Evolutionary conservation across 768 basidiomycete species (phyloP).

Genomic region (Termitomyces sp.): DNA sequence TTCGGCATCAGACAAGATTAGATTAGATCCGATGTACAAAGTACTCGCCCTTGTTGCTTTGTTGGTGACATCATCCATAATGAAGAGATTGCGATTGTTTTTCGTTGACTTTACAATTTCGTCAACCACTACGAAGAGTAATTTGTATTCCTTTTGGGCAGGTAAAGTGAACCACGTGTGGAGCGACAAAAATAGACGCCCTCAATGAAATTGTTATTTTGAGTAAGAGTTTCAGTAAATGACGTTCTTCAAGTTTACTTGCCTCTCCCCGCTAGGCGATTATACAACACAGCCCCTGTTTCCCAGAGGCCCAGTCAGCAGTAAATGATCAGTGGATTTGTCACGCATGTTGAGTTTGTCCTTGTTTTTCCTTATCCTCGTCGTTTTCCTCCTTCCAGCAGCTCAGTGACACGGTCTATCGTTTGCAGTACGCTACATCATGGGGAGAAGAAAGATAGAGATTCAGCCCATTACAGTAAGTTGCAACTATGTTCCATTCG

Average conservation of each 20-base stretch:
- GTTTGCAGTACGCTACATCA: background rate
- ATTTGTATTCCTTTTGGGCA: background rate
- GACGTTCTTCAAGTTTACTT: background rate
- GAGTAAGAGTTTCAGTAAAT: background rate
- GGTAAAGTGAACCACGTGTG: background rate
- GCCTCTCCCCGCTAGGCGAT: background rate
- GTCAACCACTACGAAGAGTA: no score
- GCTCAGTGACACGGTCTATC: background rate
- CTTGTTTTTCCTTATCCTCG: constrained; percentile 6
- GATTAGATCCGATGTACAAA: no score
- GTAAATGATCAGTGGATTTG: constrained; percentile 5
- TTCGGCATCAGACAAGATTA: no score
- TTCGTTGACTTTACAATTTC: no score
- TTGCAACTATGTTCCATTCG: background rate
- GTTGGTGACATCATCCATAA: no score
- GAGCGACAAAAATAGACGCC: background rate
- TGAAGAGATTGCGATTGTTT: no score
- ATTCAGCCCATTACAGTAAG: constrained; percentile 16
- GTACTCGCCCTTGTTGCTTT: no score
- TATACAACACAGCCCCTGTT: background rate
- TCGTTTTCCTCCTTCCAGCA: constrained; percentile 2
- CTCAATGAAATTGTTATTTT: background rate
- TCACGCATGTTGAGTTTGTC: constrained; percentile 5
- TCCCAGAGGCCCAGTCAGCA: background rate
- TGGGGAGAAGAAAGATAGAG: constrained; percentile 16